Conservation (phyloP, 2,329 filamentous ascomycete species). For the Fusarium sp. region DNA sequence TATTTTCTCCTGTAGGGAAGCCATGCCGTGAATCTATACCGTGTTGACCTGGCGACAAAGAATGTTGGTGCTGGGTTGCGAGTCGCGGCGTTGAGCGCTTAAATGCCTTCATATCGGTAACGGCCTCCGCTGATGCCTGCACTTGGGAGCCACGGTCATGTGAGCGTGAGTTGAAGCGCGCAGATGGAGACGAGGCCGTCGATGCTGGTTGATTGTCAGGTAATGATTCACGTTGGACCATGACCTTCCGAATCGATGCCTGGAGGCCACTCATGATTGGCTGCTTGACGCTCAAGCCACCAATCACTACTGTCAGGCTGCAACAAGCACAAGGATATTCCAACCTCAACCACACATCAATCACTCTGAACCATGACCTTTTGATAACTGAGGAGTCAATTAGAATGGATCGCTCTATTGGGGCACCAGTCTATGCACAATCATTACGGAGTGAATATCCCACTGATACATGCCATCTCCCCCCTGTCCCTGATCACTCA, state of each 20-base stretch:
- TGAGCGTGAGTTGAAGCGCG: not conserved
- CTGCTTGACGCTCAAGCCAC: conserved; percentile 1
- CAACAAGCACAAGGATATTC: not conserved
- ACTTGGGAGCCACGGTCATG: not conserved
- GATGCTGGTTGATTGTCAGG: not conserved
- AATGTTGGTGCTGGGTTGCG: not conserved
- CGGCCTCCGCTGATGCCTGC: conserved; percentile 1
- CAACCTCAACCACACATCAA: not conserved
- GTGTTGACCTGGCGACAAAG: not conserved
- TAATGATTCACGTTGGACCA: not conserved
- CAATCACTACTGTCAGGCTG: not conserved
- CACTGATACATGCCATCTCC: not conserved
- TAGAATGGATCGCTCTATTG: not conserved
- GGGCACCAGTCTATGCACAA: not conserved
- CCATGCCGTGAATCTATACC: conserved; percentile 33
- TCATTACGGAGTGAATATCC: not conserved
- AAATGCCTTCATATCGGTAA: conserved; percentile 3
- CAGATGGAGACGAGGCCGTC: not conserved
- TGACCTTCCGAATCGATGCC: not conserved
- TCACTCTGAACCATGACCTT: not conserved
- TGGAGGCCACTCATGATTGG: conserved; percentile 20
- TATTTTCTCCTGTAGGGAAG: conserved; percentile 55
- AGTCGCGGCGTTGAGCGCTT: conserved; percentile 5
- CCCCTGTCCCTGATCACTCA: not conserved
- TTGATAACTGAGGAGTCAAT: not conserved